A percentile compares a stretch with the other conserved stretches of the same genome.
Conservation (phyloP, 2,329 filamentous ascomycete species). For the Cordyceps pruinosa region DNA sequence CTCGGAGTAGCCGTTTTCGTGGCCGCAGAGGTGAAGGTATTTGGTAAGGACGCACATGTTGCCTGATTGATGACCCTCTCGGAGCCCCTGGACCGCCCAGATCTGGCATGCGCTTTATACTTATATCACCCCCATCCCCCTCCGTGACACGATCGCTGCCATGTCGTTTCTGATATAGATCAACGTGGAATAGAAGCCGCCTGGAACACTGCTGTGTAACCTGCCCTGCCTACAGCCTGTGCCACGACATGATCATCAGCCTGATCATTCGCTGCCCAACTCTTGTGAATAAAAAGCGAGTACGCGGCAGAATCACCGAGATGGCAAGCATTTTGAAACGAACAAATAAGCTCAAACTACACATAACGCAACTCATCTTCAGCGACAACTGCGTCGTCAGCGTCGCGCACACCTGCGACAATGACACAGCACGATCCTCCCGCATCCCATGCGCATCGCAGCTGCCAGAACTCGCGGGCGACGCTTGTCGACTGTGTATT, state of each 20-base stretch:
- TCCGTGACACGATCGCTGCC: not conserved
- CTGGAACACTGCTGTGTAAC: not conserved
- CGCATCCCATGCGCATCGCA: no score
- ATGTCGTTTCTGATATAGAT: not conserved
- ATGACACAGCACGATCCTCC: no score
- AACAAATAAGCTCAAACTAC: not conserved
- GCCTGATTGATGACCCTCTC: not conserved
- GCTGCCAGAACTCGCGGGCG: no score
- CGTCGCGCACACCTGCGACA: no score
- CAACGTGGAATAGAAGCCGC: not conserved
- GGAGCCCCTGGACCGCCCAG: not conserved
- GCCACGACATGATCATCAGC: not conserved
- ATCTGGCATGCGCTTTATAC: not conserved
- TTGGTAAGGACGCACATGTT: not conserved
- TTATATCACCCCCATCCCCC: not conserved
- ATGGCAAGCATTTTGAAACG: not conserved
- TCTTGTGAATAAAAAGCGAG: not conserved
- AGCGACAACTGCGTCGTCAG: not conserved
- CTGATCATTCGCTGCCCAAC: constrained; percentile 1
- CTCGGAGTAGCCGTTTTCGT: not conserved
- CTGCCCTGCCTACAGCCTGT: not conserved
- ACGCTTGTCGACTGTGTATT: no score
- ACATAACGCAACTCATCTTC: not conserved
- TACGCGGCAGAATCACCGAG: not conserved
- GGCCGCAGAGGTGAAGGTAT: constrained; percentile 1